phyloP scores from a whole-genome alignment of 139 green algal species.

The Micromonas pusilla region DNA sequence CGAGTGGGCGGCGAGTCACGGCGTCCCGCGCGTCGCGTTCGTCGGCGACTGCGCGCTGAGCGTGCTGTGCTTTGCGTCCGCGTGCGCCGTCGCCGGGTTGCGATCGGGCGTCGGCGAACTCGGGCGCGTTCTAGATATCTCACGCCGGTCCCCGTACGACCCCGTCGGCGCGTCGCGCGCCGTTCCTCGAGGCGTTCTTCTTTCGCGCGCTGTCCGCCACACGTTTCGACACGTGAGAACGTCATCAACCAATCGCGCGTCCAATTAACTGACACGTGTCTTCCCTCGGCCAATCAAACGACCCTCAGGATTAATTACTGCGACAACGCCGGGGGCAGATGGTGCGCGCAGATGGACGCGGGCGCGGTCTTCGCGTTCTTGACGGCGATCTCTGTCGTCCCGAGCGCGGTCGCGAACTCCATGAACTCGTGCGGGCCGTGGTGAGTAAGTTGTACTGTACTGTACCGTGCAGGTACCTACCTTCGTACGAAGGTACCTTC shows the following conservation, averaged over 20 bases:
- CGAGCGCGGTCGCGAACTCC: background rate
- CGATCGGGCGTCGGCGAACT: background rate
- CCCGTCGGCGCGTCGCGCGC: no score
- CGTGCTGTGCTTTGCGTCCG: background rate
- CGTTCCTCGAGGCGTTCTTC: no score
- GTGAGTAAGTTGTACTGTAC: background rate
- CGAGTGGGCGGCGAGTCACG: no score
- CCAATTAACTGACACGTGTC: no score
- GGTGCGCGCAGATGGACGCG: background rate
- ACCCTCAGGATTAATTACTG: no score
- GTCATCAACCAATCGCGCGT: no score
- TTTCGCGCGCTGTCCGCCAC: no score
- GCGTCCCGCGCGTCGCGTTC: background rate
- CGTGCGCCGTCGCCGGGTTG: background rate
- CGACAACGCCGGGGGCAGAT: background rate
- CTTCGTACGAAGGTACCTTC: no score
- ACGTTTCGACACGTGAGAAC: no score
- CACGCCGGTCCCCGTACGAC: no score
- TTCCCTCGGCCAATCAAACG: no score
- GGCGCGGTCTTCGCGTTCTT: background rate
- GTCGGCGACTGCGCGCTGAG: background rate
- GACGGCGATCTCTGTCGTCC: background rate
- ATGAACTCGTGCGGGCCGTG: background rate
- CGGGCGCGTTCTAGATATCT: no score
- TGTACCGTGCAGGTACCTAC: background rate